Percentiles rank a stretch among this genome's conserved stretches.
Evolutionary conservation across 495 filamentous ascomycete genomes (phyloP).

Genomic region (Xylaria longipes): DNA sequence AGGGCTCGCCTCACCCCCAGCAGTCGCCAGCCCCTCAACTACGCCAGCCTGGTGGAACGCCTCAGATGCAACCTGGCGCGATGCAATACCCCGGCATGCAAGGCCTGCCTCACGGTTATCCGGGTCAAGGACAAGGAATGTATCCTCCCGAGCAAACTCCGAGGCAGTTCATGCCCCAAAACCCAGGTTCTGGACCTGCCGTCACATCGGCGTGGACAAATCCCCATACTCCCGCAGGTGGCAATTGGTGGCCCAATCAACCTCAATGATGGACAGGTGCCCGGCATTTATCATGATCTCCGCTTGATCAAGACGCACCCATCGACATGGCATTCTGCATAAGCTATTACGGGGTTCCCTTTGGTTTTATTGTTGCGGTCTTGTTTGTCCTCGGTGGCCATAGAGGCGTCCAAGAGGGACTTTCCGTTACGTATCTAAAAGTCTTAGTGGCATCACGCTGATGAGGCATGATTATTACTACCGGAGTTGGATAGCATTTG

Average conservation of each 20-base stretch:
- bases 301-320: background rate
- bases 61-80: constrained; percentile 64
- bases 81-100: constrained; percentile 68
- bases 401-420: constrained; percentile 39
- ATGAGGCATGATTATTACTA: constrained; percentile 1
- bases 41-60: constrained; percentile 63
- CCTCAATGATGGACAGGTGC: constrained; percentile 43
- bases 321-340: background rate
- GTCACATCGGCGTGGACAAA: constrained; percentile 54
- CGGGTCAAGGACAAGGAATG: constrained; percentile 59
- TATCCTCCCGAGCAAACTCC: constrained; percentile 64
- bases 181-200: constrained; percentile 45
- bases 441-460: background rate
- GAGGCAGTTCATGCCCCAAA: constrained; percentile 66
- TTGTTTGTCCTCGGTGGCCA: constrained; percentile 33
- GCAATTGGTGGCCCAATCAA: constrained; percentile 55
- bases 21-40: constrained; percentile 67
- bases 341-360: background rate
- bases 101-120: constrained; percentile 60
- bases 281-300: background rate
- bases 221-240: constrained; percentile 44
- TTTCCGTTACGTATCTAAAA: constrained; percentile 26
- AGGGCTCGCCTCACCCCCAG: constrained; percentile 62
- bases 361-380: constrained; percentile 18
- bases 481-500: constrained; percentile 29